Conservation (phyloP, 108 stramenopile species). For the Nitzschia sp. region DNA sequence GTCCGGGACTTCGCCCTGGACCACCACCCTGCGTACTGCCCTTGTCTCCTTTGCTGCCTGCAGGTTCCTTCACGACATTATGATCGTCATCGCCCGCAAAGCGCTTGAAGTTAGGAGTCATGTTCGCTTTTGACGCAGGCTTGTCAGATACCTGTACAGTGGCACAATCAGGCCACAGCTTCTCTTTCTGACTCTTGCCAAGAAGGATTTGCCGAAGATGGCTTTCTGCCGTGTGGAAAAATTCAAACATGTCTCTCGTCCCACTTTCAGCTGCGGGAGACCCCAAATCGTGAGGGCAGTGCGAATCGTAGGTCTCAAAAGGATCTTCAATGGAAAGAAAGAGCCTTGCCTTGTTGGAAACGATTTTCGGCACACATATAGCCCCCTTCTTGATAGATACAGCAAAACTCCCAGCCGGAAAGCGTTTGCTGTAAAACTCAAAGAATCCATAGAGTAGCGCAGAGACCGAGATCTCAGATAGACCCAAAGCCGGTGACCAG, state of each 20-base stretch:
- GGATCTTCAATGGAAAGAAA: constrained; percentile 81
- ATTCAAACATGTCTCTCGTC: constrained; percentile 34
- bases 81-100: not conserved
- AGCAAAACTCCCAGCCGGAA: constrained; percentile 43
- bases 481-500: constrained; percentile 46
- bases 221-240: constrained; percentile 23
- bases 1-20: not conserved
- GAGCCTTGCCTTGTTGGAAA: constrained; percentile 36
- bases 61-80: not conserved
- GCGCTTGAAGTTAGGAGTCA: not conserved
- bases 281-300: constrained; percentile 79
- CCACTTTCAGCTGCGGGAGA: constrained; percentile 54
- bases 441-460: constrained; percentile 75
- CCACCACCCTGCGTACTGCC: not conserved
- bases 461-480: constrained; percentile 36
- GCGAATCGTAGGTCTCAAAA: constrained; percentile 81
- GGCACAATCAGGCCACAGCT: constrained; percentile 31
- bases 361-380: constrained; percentile 48
- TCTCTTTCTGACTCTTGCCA: not conserved
- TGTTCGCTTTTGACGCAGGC: not conserved
- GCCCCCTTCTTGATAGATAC: constrained; percentile 61
- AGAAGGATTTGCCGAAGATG: constrained; percentile 24
- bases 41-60: not conserved
- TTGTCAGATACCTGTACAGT: not conserved
- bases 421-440: constrained; percentile 60